Base-by-base conservation (phyloP, 1,284 basidiomycete genomes). In the Boletus hoseneyae region DNA sequence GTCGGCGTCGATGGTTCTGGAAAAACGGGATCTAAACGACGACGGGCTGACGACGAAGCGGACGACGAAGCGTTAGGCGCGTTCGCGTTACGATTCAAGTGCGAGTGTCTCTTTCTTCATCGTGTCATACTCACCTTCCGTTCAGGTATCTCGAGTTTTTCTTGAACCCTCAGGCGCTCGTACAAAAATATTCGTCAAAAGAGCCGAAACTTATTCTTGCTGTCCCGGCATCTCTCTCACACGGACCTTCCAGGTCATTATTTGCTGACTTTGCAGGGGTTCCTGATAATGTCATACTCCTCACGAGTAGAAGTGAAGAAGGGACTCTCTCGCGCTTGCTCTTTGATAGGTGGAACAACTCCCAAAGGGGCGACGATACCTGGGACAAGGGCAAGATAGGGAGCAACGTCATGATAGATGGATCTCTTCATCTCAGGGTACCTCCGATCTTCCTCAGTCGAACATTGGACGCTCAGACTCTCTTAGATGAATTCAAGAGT, bases 121-220 rank as follows among this genome's bases (percentile, higher is more conserved):
- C 8, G 21, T 36, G 23, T 42, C 39, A 4, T 33, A 25, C 55
- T 51, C 40, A 53, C 51, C 45, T 43, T 42, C 47, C 29, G 35
- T 37, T 19, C 58, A 96, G 93, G 59, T 84, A 93, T 67, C 74
- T 99, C 13, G 89, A 93, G 60, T 92, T 97, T 69, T 98, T 94
- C 70, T 73, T 87, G 2, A 90, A 83, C 53, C 84, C 93, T 5
- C 84, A 86, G 57, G 83, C 90, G 6, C 76, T 99, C 42, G 73
- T 91, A 39, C 82, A 90, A 53, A 85, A 83, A 4, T 89, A 95
- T 60, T 90, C 93, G 0, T 84, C 86, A 0, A 87, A 85, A 57
- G 84, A 90, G 50, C 92, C 96, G 0, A 98, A 97, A 65, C 79
- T 97, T 33, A 93, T 99, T 47, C 78, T 99, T 6, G 93, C 96